Evolutionary conservation across 2,329 filamentous ascomycete species (phyloP).

Genomic region (Rhynchosporium secalis): DNA sequence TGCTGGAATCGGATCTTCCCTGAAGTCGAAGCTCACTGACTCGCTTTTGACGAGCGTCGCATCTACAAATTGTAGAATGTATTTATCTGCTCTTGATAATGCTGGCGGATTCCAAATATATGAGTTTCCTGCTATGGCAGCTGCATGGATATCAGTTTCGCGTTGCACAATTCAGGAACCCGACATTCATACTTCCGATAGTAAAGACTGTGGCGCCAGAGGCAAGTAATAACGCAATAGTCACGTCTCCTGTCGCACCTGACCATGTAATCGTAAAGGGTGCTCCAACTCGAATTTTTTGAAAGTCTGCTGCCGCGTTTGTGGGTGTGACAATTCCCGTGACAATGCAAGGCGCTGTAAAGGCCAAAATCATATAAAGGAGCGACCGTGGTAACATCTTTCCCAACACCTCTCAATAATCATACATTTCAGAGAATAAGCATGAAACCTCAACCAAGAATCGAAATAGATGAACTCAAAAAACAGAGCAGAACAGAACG

Average conservation of each 20-base stretch:
- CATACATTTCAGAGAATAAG: neutral
- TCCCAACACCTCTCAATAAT: neutral
- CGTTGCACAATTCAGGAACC: slow-evolving; percentile 5
- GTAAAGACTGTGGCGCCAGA: slow-evolving; percentile 9
- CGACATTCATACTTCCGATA: slow-evolving; percentile 3
- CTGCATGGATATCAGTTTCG: slow-evolving; percentile 1
- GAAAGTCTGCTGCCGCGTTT: slow-evolving; percentile 13
- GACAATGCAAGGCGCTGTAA: neutral
- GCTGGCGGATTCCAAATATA: slow-evolving; percentile 16
- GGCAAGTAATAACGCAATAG: slow-evolving; percentile 10
- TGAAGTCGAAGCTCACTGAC: neutral
- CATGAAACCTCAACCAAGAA: neutral
- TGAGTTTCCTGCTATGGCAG: slow-evolving; percentile 1
- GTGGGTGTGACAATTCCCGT: slow-evolving; percentile 8
- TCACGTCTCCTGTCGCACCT: slow-evolving; percentile 14
- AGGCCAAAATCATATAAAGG: slow-evolving; percentile 13
- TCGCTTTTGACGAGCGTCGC: slow-evolving; percentile 4
- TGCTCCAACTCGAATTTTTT: slow-evolving; percentile 2
- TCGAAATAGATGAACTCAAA: neutral
- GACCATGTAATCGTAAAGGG: slow-evolving; percentile 15
- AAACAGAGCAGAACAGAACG: too few species aligned
- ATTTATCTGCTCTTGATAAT: slow-evolving; percentile 11
- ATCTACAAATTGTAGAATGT: slow-evolving; percentile 15
- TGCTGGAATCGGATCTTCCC: neutral
- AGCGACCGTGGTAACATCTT: slow-evolving; percentile 13